Base-by-base conservation (phyloP, 1,284 basidiomycete species). In the Cryptococcus sp. region DNA sequence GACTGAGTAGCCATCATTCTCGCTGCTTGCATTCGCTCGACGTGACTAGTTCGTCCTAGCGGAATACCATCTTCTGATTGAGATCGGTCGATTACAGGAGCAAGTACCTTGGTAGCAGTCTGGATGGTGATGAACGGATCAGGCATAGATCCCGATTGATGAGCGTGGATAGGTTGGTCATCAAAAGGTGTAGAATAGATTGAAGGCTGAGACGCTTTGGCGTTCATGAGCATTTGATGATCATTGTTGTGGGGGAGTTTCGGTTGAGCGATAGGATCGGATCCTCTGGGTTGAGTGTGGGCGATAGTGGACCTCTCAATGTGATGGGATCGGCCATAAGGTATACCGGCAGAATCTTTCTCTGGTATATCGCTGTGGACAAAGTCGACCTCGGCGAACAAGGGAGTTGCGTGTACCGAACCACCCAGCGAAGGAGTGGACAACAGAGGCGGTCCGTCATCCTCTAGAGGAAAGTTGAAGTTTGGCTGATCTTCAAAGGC, bases 251-350 rank as follows among this genome's bases (percentile, higher is more conserved):
- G 59, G 0, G 73, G 74, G 2, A 77, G 53, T 14, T 60, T 55
- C 2, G 73, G 73, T 56, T 73, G 70, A 37, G 61, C 58, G 10
- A 70, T 3, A 58, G 61, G n/a, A 51, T 52, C 2, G 49, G 52
- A 3, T 43, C 37, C 1, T 48, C 38, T 34, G 60, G 33, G 3
- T 4, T 56, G 59, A 41, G 55, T 58, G 45, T 67, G 70, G 31
- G 69, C 71, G 3, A 58, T 35, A 2, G 62, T 63, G 11, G 62
- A 59, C 30, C 74, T 63, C 46, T 76, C 71, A 14, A 66, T 62
- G 63, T 87, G 86, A 71, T 87, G 87, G n/a, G 81, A 82, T 13
- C 84, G 80, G 10, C 86, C 87, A 54, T 84, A 83, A 0, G 86
- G 86, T 43, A 88, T 77, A 2, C 86, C 86, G 52, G 81, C 81